A percentile compares a stretch with the other conserved stretches of the same genome.
phyloP scores from a whole-genome alignment of 192 early-diverging fungal species.

The Backusella tarrabulga region DNA sequence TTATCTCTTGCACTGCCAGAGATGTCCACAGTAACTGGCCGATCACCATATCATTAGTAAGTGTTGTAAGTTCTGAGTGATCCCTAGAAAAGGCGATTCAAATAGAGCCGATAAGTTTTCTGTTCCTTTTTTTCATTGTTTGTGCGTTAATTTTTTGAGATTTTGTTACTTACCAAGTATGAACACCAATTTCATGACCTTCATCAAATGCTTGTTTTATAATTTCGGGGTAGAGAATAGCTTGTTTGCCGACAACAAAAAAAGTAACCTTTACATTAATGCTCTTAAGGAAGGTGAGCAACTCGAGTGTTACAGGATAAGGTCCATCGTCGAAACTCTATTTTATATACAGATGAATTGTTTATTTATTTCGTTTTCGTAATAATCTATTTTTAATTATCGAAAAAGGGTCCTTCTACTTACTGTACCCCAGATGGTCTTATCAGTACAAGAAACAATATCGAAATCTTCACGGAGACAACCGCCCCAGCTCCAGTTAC shows the following conservation, averaged over 20 bases:
- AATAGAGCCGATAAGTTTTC: not conserved
- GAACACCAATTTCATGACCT: conserved; percentile 40
- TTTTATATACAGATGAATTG: not conserved
- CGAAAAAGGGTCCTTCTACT: not conserved
- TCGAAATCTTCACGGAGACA: conserved; percentile 32
- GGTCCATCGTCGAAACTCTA: conserved; percentile 56
- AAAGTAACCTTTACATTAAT: conserved; percentile 51
- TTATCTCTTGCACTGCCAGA: conserved; percentile 46
- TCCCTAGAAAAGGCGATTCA: conserved; percentile 29
- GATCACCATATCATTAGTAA: conserved; percentile 65
- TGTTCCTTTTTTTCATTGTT: not conserved
- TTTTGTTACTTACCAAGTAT: conserved; percentile 36
- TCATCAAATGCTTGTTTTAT: conserved; percentile 33
- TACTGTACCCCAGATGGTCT: conserved; percentile 44
- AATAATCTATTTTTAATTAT: not conserved
- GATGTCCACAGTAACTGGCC: conserved; percentile 69
- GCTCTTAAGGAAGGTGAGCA: conserved; percentile 38
- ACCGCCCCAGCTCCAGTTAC: conserved; percentile 54
- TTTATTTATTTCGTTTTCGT: not conserved
- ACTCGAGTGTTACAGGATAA: conserved; percentile 33
- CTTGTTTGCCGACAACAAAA: conserved; percentile 53
- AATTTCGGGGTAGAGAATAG: conserved; percentile 40
- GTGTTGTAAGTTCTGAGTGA: conserved; percentile 53
- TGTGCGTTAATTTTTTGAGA: not conserved
- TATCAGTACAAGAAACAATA: conserved; percentile 42